A percentile compares a stretch with the other conserved stretches of the same genome.
Evolutionary conservation across 306 rosid species (phyloP).

Genomic region (Trichosanthes cucumerina): DNA sequence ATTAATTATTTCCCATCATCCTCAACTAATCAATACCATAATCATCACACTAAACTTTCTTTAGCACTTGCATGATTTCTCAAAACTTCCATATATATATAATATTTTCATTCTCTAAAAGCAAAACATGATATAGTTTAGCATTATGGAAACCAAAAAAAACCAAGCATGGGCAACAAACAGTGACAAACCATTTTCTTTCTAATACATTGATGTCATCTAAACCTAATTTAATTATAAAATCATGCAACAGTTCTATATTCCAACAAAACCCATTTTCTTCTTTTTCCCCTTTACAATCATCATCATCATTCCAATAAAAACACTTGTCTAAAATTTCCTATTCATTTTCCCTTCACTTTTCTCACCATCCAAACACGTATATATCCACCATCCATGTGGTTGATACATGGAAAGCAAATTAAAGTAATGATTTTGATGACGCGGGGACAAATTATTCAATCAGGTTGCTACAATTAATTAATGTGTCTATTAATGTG

Average conservation of each 20-base stretch:
- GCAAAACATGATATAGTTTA: conserved; percentile 1
- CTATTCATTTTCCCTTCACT: neutral
- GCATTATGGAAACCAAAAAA: conserved; percentile 4
- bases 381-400: neutral
- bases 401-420: neutral
- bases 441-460: neutral
- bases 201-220: neutral
- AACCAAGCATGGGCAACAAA: conserved; percentile 7
- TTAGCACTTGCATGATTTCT: neutral
- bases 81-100: neutral
- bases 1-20: neutral
- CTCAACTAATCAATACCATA: neutral
- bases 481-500: no score
- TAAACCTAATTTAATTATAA: neutral
- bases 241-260: neutral
- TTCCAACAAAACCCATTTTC: neutral
- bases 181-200: neutral
- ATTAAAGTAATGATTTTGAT: neutral
- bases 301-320: neutral
- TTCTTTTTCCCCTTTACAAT: neutral
- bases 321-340: neutral
- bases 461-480: no score
- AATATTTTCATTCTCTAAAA: neutral
- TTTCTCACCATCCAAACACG: neutral
- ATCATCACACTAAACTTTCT: neutral